These are phyloP conservation scores for Thermochaetoides dissita DNA, from an alignment of 2,329 filamentous ascomycete genomes.

Conservation along the genomic window DNA sequence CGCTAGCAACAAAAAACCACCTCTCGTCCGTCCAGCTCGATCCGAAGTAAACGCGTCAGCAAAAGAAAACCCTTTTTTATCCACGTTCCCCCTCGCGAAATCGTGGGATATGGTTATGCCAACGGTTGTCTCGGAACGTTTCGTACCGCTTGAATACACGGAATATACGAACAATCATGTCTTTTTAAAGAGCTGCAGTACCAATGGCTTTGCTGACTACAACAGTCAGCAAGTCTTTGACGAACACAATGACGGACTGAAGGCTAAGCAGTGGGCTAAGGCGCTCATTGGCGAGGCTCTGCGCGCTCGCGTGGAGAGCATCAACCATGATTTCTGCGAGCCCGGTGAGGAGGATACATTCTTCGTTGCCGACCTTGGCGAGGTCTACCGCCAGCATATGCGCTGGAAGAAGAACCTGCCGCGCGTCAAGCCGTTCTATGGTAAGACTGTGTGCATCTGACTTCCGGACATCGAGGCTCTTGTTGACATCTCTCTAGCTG, in stretches of 20 bases:
- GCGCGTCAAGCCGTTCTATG: constrained; percentile 92
- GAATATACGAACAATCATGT: constrained; percentile 30
- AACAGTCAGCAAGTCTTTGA: constrained; percentile 28
- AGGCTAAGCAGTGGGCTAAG: constrained; percentile 37
- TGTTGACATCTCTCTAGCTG: constrained; percentile 40
- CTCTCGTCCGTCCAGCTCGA: constrained; percentile 2
- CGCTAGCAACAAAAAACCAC: neutral
- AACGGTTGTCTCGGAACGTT: constrained; percentile 43
- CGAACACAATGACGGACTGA: constrained; percentile 29
- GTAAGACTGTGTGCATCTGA: constrained; percentile 29
- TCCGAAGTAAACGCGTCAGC: constrained; percentile 10
- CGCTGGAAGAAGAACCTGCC: constrained; percentile 93
- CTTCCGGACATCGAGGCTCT: neutral
- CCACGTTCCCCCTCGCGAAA: constrained; percentile 12
- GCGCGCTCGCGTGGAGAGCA: constrained; percentile 66
- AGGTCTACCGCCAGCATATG: constrained; percentile 96
- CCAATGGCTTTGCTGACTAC: constrained; percentile 20
- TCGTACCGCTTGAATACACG: constrained; percentile 35
- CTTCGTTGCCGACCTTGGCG: constrained; percentile 93
- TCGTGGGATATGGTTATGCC: constrained; percentile 51
- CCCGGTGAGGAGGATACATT: constrained; percentile 94
- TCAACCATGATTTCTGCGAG: constrained; percentile 79
- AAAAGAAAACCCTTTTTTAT: neutral
- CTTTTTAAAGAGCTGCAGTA: constrained; percentile 28
- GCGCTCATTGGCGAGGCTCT: constrained; percentile 76